Evolutionary conservation across 129 eudicot species (phyloP).

Genomic region (Flaveria linearis): DNA sequence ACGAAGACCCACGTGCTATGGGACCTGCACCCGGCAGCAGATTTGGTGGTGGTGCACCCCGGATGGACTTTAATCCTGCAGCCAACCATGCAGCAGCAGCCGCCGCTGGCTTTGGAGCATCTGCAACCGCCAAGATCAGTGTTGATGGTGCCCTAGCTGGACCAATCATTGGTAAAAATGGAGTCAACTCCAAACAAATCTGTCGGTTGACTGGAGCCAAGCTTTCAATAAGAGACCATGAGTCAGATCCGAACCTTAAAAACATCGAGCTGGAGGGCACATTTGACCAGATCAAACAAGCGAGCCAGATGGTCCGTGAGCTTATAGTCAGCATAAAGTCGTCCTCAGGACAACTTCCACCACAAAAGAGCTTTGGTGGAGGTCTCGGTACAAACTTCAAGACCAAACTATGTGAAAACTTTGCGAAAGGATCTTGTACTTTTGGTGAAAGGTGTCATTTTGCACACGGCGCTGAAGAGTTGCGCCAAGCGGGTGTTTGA

Average conservation of each 20-base stretch:
- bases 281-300: constrained; percentile 81
- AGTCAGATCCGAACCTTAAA: constrained; percentile 60
- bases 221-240: constrained; percentile 78
- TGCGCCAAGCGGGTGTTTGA: constrained; percentile 59
- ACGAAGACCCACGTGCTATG: constrained; percentile 59
- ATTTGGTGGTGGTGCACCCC: constrained; percentile 34
- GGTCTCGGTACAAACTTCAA: constrained; percentile 53
- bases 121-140: constrained; percentile 85
- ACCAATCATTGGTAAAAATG: constrained; percentile 78
- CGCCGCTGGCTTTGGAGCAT: constrained; percentile 72
- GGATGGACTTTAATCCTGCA: constrained; percentile 57
- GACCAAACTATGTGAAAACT: constrained; percentile 86
- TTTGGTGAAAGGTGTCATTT: constrained; percentile 94
- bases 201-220: constrained; percentile 77
- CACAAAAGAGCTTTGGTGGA: constrained; percentile 36
- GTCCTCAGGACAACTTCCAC: constrained; percentile 48
- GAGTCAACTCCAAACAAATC: constrained; percentile 86
- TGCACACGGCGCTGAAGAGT: constrained; percentile 83
- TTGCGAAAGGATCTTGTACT: constrained; percentile 76
- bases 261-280: constrained; percentile 93
- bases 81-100: constrained; percentile 26
- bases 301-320: constrained; percentile 79
- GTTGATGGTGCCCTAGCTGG: constrained; percentile 81
- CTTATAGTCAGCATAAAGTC: constrained; percentile 58
- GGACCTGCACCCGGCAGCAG: constrained; percentile 53